Base-by-base conservation (phyloP, 495 filamentous ascomycete genomes). In the Sabuloglossum arenarium region DNA sequence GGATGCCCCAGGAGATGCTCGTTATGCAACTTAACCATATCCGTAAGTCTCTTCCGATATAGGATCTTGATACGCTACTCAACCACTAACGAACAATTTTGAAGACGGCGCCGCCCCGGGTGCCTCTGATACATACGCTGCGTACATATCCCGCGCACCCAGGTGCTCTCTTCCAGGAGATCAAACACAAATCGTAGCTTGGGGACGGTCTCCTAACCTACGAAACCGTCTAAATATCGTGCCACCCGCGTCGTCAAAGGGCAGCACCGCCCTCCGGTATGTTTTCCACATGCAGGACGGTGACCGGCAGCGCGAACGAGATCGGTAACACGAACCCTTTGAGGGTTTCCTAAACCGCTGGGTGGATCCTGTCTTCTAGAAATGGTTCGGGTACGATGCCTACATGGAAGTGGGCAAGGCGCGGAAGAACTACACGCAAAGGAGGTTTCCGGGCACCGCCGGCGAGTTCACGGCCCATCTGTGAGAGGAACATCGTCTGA, bases 11-110 rank as follows among this genome's bases (percentile, higher is more conserved):
- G 82, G 82, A 24, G 82, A 85, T 62, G 76, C 82, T 6, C 81
- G 79, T 51, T 82, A 86, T 59, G 80, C 82, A 3, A 83, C 80
- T 62, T 72, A 84, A 55, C 80, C 80, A 3, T 82, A 82, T 65
- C 63, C 81, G 46, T 51, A 51, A 6, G 46, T 28, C 25, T 21
- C 46, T 19, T 19, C 46, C 25, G 19, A 51, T 8, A 21, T 8
- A 23, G 12, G 12, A 28, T 19, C 19, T 51, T 8, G 8, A 8
- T 51, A 8, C 25, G 19, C 46, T 19, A 23, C 19, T 21, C 19
- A 23, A 28, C 19, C 46, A 12, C 46, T 51, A 23, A 51, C 25
- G 12, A 23, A 39, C 46, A n/a, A n/a, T 19, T 12, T 12, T 19
- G 19, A 19, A 3, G 73, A 72, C 6, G 74, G 78, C 66, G 75